A percentile compares a stretch with the other conserved stretches of the same genome.
These are phyloP conservation scores for Corniculantispora saksenae DNA, from an alignment of 2,329 filamentous ascomycete genomes.

Conservation along the genomic window DNA sequence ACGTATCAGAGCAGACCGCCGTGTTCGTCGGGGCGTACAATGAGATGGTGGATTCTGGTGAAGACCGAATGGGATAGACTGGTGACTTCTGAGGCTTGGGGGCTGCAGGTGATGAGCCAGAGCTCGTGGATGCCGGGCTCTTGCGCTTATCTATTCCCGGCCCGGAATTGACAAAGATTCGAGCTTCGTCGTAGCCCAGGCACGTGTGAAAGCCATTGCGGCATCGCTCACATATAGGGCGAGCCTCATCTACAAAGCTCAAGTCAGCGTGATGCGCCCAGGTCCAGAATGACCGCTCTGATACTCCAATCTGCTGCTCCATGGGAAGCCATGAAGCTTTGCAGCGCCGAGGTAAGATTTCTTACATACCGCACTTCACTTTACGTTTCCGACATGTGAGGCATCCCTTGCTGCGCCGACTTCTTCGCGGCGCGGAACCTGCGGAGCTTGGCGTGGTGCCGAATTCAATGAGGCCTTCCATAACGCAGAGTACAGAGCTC, in stretches of 20 bases:
- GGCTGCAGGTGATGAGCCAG: neutral
- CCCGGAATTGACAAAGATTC: constrained; percentile 8
- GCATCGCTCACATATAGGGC: constrained; percentile 1
- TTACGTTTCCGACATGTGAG: constrained; percentile 1
- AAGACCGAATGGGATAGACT: neutral
- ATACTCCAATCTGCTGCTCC: no score
- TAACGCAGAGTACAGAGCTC: neutral
- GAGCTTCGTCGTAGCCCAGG: neutral
- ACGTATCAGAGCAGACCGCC: neutral
- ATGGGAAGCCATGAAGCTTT: no score
- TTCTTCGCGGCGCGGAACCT: neutral
- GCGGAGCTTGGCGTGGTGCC: no score
- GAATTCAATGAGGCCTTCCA: constrained; percentile 1
- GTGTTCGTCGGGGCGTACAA: neutral
- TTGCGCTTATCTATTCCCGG: neutral
- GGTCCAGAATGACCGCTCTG: neutral
- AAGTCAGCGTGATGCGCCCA: neutral
- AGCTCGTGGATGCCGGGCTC: neutral
- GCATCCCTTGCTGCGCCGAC: constrained; percentile 10
- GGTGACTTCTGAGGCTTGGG: neutral
- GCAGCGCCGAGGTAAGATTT: no score
- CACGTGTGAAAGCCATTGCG: constrained; percentile 7
- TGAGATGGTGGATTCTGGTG: neutral
- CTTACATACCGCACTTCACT: constrained; percentile 7
- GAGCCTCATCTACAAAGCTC: constrained; percentile 1